Conservation (phyloP, 108 stramenopile species). For the Stephanodiscus triporus region DNA sequence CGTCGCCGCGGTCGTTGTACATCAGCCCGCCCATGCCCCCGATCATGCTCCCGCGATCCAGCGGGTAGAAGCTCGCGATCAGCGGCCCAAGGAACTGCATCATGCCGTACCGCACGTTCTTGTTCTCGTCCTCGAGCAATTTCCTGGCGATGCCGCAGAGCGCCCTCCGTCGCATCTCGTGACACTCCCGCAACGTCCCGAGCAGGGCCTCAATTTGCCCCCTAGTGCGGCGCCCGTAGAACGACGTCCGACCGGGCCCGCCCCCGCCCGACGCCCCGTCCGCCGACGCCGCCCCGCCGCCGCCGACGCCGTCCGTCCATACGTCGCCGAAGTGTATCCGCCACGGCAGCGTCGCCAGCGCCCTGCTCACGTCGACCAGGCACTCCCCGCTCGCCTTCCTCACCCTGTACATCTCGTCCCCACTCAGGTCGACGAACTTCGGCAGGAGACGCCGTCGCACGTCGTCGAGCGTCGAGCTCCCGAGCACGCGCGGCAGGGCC, state of each 20-base stretch:
- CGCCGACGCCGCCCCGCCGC: background rate
- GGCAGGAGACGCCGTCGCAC: constrained; percentile 82
- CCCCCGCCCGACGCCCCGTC: background rate
- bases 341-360: constrained; percentile 61
- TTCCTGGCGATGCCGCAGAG: constrained; percentile 77
- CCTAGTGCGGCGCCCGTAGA: constrained; percentile 36
- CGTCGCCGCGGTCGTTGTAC: background rate
- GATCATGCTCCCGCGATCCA: constrained; percentile 54
- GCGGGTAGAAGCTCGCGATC: constrained; percentile 85
- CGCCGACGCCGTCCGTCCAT: constrained; percentile 22
- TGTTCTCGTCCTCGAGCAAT: constrained; percentile 71
- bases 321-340: constrained; percentile 45
- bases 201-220: constrained; percentile 26
- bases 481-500: constrained; percentile 89
- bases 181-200: constrained; percentile 39
- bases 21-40: constrained; percentile 50
- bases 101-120: constrained; percentile 86
- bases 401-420: constrained; percentile 95
- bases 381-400: constrained; percentile 85
- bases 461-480: constrained; percentile 82
- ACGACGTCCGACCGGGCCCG: constrained; percentile 11
- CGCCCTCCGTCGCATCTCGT: constrained; percentile 59
- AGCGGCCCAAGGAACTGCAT: constrained; percentile 90
- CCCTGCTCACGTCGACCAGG: constrained; percentile 80
- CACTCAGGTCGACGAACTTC: constrained; percentile 85